Percentiles rank a stretch among this genome's conserved stretches.
These are phyloP conservation scores for Fusarium metavorans DNA, from an alignment of 2,329 filamentous ascomycete genomes.

Conservation along the genomic window DNA sequence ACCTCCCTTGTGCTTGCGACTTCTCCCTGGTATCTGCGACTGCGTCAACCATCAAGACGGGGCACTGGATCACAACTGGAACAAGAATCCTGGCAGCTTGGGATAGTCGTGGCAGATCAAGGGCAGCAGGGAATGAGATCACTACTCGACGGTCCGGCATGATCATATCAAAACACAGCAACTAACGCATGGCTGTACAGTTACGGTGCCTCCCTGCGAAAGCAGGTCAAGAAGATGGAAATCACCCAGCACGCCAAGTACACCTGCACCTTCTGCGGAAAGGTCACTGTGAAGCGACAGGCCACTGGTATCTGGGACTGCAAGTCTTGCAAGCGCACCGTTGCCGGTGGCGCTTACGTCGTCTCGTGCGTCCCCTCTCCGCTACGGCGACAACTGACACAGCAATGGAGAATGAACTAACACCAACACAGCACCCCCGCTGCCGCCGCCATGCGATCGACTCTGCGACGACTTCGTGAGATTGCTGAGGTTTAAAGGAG, in stretches of 20 bases:
- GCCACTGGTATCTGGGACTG: slow-evolving; percentile 98
- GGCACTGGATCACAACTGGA: slow-evolving; percentile 1
- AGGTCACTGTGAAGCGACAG: slow-evolving; percentile 91
- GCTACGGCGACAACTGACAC: not conserved
- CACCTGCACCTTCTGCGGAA: slow-evolving; percentile 98
- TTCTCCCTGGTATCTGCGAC: slow-evolving; percentile 1
- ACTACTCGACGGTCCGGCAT: slow-evolving; percentile 11
- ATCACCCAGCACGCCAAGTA: slow-evolving; percentile 98
- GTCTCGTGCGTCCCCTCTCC: slow-evolving; percentile 82
- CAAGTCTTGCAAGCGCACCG: slow-evolving; percentile 92
- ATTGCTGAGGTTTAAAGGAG: slow-evolving; percentile 90
- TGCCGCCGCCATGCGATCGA: slow-evolving; percentile 93
- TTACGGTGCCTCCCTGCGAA: slow-evolving; percentile 99
- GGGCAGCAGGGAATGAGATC: slow-evolving; percentile 9
- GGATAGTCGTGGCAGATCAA: slow-evolving; percentile 13
- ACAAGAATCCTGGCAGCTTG: not conserved
- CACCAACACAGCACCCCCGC: slow-evolving; percentile 79
- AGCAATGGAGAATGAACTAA: slow-evolving; percentile 43
- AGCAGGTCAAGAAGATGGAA: slow-evolving; percentile 99
- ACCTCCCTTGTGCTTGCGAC: slow-evolving; percentile 9
- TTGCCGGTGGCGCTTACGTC: slow-evolving; percentile 82
- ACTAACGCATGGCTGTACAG: slow-evolving; percentile 60
- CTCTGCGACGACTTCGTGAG: slow-evolving; percentile 96
- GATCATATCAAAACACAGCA: slow-evolving; percentile 11
- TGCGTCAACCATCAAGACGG: slow-evolving; percentile 7